Base-by-base conservation (phyloP, 1,284 basidiomycete genomes). In the Puccinia horiana region DNA sequence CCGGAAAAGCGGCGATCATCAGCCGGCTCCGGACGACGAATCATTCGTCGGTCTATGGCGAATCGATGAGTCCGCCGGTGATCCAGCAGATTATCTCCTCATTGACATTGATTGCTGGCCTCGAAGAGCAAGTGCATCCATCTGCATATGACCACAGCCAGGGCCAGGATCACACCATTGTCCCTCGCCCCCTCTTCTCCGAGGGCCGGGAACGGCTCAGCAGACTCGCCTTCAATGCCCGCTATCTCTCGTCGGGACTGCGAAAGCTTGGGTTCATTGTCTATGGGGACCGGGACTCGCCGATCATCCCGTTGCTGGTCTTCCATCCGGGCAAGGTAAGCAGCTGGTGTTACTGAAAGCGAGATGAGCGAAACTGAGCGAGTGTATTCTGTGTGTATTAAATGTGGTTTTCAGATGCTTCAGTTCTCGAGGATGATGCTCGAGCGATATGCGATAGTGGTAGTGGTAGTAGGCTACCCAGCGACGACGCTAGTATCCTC, bases 181-280 rank as follows among this genome's bases (percentile, higher is more conserved):
- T 23, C 35, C 80, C 23, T 37, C 14, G 94, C 92, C 0, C 82
- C 88, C 2, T 95, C 92, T 94, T 76, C 32, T 89, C 89, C 0
- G 95, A 98, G 88, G 96, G 96, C 23, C 89, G 89, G 37, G 90
- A 91, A 84, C 91, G 96, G 47, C 89, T 99, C 16, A 91, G 92
- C 61, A 91, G 96, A 44, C 90, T 99, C 35, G 95, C 95, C 0
- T 99, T 99, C 91, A 99, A 98, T 89, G 90, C 94, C 35, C 91
- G 95, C 18, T 99, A 98, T 88, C 92, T 99, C 76, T 92, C 93
- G 83, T 91, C 91, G 11, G 96, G 93, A 5, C 90, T 99, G 79
- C 90, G 91, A 85, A 96, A 95, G 87, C 91, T 99, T 56, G 97
- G 96, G 0, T 99, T 99, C 89, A 97, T 99, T 89, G 93, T 94